Conservation (phyloP, 176 grass and related monocot genomes). For the Cenchrus purpureus region DNA sequence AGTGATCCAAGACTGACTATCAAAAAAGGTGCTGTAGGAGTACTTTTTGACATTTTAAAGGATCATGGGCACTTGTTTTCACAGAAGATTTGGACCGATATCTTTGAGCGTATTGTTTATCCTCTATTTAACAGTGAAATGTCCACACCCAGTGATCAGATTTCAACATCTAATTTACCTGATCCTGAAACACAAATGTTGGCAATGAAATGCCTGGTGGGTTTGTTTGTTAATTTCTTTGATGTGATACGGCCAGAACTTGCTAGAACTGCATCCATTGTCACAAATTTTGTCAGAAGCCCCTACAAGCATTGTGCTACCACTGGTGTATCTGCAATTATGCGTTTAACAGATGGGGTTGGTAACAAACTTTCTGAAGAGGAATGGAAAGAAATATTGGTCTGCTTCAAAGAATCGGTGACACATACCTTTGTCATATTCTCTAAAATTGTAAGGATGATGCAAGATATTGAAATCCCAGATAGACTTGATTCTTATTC, state of each 20-base stretch:
- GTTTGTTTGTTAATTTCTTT: constrained; percentile 78
- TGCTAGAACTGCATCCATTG: constrained; percentile 54
- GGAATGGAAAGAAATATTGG: constrained; percentile 84
- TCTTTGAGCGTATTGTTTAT: constrained; percentile 80
- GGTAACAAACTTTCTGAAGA: constrained; percentile 67
- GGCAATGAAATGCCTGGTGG: constrained; percentile 81
- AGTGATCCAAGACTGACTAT: constrained; percentile 84
- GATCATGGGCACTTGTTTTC: constrained; percentile 91
- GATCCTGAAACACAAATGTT: constrained; percentile 72
- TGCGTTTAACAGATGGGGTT: constrained; percentile 69
- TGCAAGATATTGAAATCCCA: constrained; percentile 94
- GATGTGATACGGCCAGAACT: constrained; percentile 71
- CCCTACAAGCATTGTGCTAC: constrained; percentile 88
- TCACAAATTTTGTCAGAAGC: constrained; percentile 75
- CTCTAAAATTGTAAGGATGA: constrained; percentile 75
- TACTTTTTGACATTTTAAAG: constrained; percentile 98
- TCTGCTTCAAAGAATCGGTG: constrained; percentile 71
- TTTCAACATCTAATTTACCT: constrained; percentile 54
- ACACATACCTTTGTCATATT: constrained; percentile 52
- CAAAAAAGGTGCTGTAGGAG: constrained; percentile 81
- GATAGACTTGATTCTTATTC: constrained; percentile 76
- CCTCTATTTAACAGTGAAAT: constrained; percentile 71
- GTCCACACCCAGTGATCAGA: constrained; percentile 38
- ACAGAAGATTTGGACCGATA: constrained; percentile 64
- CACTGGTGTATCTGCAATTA: constrained; percentile 69